A percentile compares a stretch with the other conserved stretches of the same genome.
These are phyloP conservation scores for Calonectria pteridis DNA, from an alignment of 2,329 filamentous ascomycete genomes.

Conservation along the genomic window DNA sequence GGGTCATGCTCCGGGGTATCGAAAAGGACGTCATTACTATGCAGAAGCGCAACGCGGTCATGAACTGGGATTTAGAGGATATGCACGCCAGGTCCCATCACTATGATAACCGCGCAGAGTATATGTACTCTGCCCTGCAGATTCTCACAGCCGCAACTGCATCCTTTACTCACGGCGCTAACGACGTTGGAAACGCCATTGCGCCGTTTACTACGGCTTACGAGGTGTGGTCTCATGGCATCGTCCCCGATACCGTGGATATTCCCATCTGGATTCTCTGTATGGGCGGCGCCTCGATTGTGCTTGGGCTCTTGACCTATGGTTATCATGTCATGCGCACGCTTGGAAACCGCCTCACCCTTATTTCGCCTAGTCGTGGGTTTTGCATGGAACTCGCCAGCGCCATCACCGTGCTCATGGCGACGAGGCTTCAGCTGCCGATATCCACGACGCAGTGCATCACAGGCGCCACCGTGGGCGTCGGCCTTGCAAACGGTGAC, in stretches of 20 bases:
- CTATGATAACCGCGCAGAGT: slow-evolving; percentile 66
- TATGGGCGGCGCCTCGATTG: slow-evolving; percentile 61
- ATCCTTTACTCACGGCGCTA: slow-evolving; percentile 68
- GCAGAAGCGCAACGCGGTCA: slow-evolving; percentile 61
- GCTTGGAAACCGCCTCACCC: slow-evolving; percentile 67
- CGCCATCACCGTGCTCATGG: slow-evolving; percentile 66
- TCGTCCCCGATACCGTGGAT: slow-evolving; percentile 49
- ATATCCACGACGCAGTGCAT: slow-evolving; percentile 68
- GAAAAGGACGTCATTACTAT: slow-evolving; percentile 61
- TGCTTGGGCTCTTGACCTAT: slow-evolving; percentile 71
- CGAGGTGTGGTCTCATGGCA: slow-evolving; percentile 60
- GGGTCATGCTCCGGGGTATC: slow-evolving; percentile 59
- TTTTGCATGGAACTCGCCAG: slow-evolving; percentile 65
- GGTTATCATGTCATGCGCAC: slow-evolving; percentile 74
- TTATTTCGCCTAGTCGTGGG: slow-evolving; percentile 66
- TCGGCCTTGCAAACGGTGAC: slow-evolving; percentile 64
- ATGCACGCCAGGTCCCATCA: slow-evolving; percentile 63
- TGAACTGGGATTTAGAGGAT: slow-evolving; percentile 61
- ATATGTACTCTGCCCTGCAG: slow-evolving; percentile 63
- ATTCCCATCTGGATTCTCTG: slow-evolving; percentile 65
- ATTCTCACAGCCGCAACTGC: slow-evolving; percentile 65
- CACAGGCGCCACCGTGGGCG: slow-evolving; percentile 63
- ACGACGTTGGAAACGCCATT: slow-evolving; percentile 67
- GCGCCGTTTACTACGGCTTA: slow-evolving; percentile 66
- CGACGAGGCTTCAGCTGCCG: slow-evolving; percentile 63